Evolutionary conservation across 2,329 filamentous ascomycete genomes (phyloP).

Genomic region (Nemania serpens): DNA sequence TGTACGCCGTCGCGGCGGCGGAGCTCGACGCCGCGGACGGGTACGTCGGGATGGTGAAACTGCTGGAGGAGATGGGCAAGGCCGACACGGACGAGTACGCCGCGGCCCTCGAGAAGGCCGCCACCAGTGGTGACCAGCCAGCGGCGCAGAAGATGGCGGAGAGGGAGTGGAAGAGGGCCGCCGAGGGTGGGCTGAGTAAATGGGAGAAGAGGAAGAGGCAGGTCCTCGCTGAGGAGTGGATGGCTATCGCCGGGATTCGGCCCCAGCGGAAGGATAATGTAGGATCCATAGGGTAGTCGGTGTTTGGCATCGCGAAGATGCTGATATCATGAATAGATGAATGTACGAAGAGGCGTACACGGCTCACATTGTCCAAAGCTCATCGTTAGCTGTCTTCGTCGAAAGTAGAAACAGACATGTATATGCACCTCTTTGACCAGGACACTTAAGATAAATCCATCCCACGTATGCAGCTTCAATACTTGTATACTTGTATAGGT

Average conservation of each 20-base stretch:
- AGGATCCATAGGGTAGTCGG: not conserved
- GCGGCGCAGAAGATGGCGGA: conserved; percentile 38
- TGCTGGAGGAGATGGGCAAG: conserved; percentile 32
- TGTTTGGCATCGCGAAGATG: too few relatives aligned
- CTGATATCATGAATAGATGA: too few relatives aligned
- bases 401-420: too few relatives aligned
- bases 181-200: conserved; percentile 20
- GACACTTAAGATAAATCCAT: too few relatives aligned
- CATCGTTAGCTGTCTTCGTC: too few relatives aligned
- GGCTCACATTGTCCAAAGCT: too few relatives aligned
- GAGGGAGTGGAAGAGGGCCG: conserved; percentile 25
- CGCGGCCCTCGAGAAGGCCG: conserved; percentile 41
- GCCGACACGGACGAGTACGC: conserved; percentile 31
- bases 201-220: conserved; percentile 30
- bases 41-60: conserved; percentile 36
- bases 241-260: conserved; percentile 11
- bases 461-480: too few relatives aligned
- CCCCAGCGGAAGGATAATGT: not conserved
- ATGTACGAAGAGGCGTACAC: too few relatives aligned
- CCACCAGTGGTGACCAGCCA: conserved; percentile 35
- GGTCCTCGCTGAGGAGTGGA: conserved; percentile 34
- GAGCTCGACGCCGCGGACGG: conserved; percentile 41
- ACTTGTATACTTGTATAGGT: too few relatives aligned
- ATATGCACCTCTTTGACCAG: too few relatives aligned
- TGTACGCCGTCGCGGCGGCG: conserved; percentile 35